phyloP scores from a whole-genome alignment of 352 stramenopile species.

The Pythium sp. region DNA sequence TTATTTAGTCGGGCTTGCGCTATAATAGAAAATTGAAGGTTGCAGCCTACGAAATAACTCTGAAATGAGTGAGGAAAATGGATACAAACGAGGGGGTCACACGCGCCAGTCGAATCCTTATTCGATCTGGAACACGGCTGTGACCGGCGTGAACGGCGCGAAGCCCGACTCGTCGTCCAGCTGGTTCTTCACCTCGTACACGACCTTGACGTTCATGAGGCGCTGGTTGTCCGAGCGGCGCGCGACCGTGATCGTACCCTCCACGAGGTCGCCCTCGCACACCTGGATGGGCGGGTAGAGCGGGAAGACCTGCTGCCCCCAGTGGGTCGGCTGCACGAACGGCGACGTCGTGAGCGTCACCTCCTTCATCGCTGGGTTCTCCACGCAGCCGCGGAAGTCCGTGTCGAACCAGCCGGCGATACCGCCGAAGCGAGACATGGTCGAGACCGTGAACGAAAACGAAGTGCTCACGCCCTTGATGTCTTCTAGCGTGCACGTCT shows the following conservation, averaged over 20 bases:
- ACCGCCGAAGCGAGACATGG: constrained; percentile 88
- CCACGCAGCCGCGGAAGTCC: constrained; percentile 93
- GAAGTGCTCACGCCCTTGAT: constrained; percentile 70
- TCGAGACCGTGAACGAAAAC: constrained; percentile 82
- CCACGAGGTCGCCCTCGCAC: constrained; percentile 73
- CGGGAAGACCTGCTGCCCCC: constrained; percentile 85
- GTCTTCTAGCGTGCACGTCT: constrained; percentile 81
- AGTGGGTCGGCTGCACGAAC: constrained; percentile 87
- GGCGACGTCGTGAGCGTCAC: constrained; percentile 91
- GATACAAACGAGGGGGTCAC: not conserved
- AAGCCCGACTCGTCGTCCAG: constrained; percentile 54
- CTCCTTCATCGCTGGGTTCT: constrained; percentile 71
- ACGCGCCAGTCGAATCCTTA: constrained; percentile 25
- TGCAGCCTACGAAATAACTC: not conserved
- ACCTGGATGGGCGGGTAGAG: constrained; percentile 83
- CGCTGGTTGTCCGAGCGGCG: constrained; percentile 84
- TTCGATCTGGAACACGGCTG: constrained; percentile 84
- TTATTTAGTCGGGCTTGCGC: not conserved
- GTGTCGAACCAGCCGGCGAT: constrained; percentile 99
- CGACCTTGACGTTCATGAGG: constrained; percentile 88
- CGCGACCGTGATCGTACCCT: constrained; percentile 69
- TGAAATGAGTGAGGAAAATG: constrained; percentile 1
- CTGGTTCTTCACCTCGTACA: constrained; percentile 63
- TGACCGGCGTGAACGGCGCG: constrained; percentile 41
- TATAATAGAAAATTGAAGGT: constrained; percentile 11